phyloP scores from a whole-genome alignment of 768 basidiomycete species.

The Favolaschia claudopus region DNA sequence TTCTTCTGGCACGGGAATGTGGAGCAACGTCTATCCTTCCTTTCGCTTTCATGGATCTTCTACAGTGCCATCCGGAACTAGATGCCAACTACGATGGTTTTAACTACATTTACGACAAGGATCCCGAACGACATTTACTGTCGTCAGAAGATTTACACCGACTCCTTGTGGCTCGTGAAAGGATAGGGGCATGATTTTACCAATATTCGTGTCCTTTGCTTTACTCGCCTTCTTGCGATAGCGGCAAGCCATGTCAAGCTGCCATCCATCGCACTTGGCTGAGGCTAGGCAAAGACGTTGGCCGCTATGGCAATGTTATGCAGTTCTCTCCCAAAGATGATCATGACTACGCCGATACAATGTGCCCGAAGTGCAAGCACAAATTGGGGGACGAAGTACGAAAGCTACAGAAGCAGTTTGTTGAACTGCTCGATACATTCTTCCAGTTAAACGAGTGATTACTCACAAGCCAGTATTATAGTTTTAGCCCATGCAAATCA shows the following conservation, averaged over 20 bases:
- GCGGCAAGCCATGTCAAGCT: not conserved
- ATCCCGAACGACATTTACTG: not conserved
- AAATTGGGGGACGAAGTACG: not conserved
- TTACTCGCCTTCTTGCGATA: not conserved
- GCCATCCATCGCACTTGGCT: not conserved
- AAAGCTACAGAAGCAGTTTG: not conserved
- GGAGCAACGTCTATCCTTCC: not conserved
- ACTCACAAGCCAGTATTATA: no score
- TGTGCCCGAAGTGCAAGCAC: not conserved
- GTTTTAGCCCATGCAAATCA: no score
- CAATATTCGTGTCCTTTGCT: not conserved
- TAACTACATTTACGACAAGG: not conserved
- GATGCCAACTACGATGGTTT: not conserved
- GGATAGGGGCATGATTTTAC: constrained; percentile 2
- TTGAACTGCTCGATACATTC: not conserved
- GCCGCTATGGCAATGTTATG: constrained; percentile 1
- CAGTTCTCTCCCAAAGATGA: not conserved
- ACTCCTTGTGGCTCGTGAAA: constrained; percentile 1
- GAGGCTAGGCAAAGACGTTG: not conserved
- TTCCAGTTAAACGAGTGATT: not conserved
- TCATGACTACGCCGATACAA: not conserved
- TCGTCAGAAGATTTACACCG: not conserved
- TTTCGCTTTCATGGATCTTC: constrained; percentile 2
- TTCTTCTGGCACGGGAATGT: constrained; percentile 8
- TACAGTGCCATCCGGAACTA: not conserved